Percentiles rank a stretch among this genome's conserved stretches.
Conservation (phyloP, 1,284 basidiomycete genomes). For the Leccinum olivaceoglutinosum region DNA sequence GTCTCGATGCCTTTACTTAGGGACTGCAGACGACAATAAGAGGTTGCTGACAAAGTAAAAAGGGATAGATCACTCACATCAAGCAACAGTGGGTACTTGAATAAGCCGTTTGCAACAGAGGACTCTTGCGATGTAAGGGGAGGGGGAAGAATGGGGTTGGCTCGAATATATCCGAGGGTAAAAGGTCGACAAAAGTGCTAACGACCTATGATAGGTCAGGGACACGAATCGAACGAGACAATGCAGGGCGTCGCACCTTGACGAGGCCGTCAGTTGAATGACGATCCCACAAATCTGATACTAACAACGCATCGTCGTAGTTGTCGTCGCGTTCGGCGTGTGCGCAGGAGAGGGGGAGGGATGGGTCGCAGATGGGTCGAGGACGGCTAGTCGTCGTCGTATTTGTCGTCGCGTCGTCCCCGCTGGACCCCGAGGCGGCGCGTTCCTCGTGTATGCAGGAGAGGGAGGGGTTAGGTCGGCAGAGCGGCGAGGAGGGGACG, state of each 20-base stretch:
- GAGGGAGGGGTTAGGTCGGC: too few relatives aligned
- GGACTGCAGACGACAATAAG: constrained; percentile 38
- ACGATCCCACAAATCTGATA: constrained; percentile 86
- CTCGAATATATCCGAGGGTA: constrained; percentile 71
- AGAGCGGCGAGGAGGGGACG: too few relatives aligned
- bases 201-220: constrained; percentile 57
- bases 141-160: constrained; percentile 53
- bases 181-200: constrained; percentile 80
- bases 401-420: too few relatives aligned
- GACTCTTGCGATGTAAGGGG: constrained; percentile 53
- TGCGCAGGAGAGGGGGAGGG: too few relatives aligned
- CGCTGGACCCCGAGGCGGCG: too few relatives aligned
- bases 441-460: too few relatives aligned
- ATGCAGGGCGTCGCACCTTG: constrained; percentile 57
- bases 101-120: constrained; percentile 43
- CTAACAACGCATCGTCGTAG: constrained; percentile 20
- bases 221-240: neutral
- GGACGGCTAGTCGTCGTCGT: too few relatives aligned
- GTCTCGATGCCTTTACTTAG: constrained; percentile 68
- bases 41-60: neutral
- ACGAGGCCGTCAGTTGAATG: constrained; percentile 77
- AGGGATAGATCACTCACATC: constrained; percentile 58
- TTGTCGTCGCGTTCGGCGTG: too few relatives aligned
- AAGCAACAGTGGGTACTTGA: constrained; percentile 85
- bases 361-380: too few relatives aligned